Evolutionary conservation across 257 asterid genomes (phyloP), one percentile per base, ranked within the genome.

Genomic region (Vinca minor): DNA sequence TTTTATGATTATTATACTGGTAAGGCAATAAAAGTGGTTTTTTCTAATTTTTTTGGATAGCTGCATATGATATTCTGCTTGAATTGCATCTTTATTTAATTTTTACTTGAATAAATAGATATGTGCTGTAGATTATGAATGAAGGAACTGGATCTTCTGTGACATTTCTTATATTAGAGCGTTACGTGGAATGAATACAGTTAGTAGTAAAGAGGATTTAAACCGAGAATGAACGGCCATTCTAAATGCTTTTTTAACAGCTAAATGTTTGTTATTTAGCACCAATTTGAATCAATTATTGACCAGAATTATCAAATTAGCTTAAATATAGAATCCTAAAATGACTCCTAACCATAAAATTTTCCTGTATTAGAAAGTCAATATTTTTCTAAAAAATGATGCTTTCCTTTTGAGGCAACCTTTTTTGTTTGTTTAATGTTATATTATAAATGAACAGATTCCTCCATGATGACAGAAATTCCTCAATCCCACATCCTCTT

Each of bases 271-370:
- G 42, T 38, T 38, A 38, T 8, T 3, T 38, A 11, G 8, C 17
- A 41, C 15, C 46, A 41, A 41, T 41, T 10, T 41, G 18, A 44
- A 44, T 17, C 49, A 1, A 44, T 44, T 15, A 44, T 44, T 17
- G 17, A 44, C 49, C 49, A 44, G 49, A 44, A 44, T 14, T 44
- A 17, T 17, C 3, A 0, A n/a, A n/a, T n/a, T n/a, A n/a, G n/a
- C n/a, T n/a, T n/a, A n/a, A n/a, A n/a, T n/a, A n/a, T n/a, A n/a
- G n/a, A n/a, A n/a, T n/a, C 46, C 68, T 47, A 47, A 11, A 48
- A 31, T 63, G 34, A n/a, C 68, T 63, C 68, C 50, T 45, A 1
- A 25, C 15, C 55, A 45, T 66, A 31, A 23, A 26, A 54, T 31
- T 53, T 41, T 23, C 53, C 2, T 46, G 53, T 46, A 46, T 54